Base-by-base conservation (phyloP, 2,329 filamentous ascomycete genomes). In the Colletotrichum sublineola region DNA sequence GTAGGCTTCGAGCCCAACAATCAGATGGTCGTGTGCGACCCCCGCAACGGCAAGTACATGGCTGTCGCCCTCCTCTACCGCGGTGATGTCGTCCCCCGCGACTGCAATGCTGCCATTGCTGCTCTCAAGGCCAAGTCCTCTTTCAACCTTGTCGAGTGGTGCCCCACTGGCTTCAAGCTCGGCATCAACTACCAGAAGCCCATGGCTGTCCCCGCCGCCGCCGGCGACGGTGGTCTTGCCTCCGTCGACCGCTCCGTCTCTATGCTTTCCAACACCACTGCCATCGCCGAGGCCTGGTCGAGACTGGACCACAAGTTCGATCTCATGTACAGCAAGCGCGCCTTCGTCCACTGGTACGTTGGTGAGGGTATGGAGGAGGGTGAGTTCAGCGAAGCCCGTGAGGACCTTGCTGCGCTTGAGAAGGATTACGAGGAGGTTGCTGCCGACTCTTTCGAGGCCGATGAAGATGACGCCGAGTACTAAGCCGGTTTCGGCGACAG, bases 321-420 rank as follows among this genome's bases (percentile, higher is more conserved):
- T 78, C 91, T 93, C 78, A 93, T 93, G 91, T 92, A 93, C 87
- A 91, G 88, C 84, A 93, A 93, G 88, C 91, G 91, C 76, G 91
- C 91, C 73, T 93, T 93, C 78, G 91, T 93, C 57, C 91, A 93
- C 84, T 93, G 91, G 91, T 93, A 93, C 77, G 94, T 96, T 66
- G 94, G 94, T 76, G 94, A 96, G 85, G 94, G 94, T 85, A 96
- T 96, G 94, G 94, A 96, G 86, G 94, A 96, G 82, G 94, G 94
- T 78, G 94, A 96, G 83, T 96, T 96, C 86, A 93, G 91, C 75
- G 94, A 96, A 84, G 94, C 94, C 74, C 92, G 94, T 77, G 94
- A 96, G 86, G 94, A 96, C 81, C 87, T 96, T 73, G 94, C 94
- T 74, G 94, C 94, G 60, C 87, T 96, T 44, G 94, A 96, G 87